Evolutionary conservation across 306 rosid species (phyloP), one percentile per base, ranked within the genome.

Genomic region (Geum urbanum): DNA sequence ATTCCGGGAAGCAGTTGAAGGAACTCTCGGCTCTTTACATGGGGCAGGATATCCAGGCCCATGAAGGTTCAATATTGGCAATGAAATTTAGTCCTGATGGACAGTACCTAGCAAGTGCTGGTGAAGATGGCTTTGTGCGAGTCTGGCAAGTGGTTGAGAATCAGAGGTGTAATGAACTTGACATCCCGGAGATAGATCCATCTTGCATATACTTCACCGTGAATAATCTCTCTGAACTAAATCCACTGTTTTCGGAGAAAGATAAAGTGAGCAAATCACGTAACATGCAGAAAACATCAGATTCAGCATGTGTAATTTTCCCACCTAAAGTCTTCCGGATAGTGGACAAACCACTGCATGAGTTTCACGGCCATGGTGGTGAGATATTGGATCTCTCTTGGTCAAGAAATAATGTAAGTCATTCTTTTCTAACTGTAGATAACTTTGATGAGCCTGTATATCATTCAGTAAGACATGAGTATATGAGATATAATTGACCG

Each of bases 31-130:
- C 95, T 9, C 88, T 95, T 76, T 84, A 87, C 78, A 74, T 82
- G 95, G 89, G 92, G 47, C 99, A 95, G 74, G 97, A 91, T 79
- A 89, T 95, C 70, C 80, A 84, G 79, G 99, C 99, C 2, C 99
- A 95, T 52, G 81, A 84, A 40, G 99, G 99, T 67, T 72, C 95
- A 5, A 89, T 95, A 75, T 84, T 78, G 80, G 77, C 97, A 2
- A 95, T 95, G 95, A 95, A 95, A 67, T 95, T 95, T 60, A 95
- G 99, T 75, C 95, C 95, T 44, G 96, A 87, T 70, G 99, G 99
- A n/a, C 89, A 82, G 78, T 91, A 84, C 79, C 88, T 95, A 49
- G 99, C 96, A 43, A 95, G 92, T 78, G 99, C 88, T 11, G 97
- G 99, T 53, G 86, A 86, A 71, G 99, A 95, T 74, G 84, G 96